Evolutionary conservation across 345 rosid genomes (phyloP), one percentile per base, ranked within the genome.

Genomic region (Pelargonium nanum): DNA sequence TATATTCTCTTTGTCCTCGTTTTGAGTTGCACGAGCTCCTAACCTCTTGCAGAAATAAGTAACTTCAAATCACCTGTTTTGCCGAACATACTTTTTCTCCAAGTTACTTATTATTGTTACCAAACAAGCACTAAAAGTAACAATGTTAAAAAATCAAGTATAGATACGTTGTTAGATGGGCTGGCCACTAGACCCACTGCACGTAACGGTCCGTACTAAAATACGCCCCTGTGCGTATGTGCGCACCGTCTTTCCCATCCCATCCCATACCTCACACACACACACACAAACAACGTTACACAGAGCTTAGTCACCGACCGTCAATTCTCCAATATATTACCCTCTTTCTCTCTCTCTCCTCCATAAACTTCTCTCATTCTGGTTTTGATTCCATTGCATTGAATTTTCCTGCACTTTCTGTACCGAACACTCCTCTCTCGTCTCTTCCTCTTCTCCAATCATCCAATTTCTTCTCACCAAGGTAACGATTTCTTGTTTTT

Each of bases 291-390:
- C n/a, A n/a, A n/a, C 72, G 50, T 66, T 52, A 55, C 59, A 60
- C 57, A 50, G 60, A 60, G 16, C 60, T 59, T 59, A 59, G 62
- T 58, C 73, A 68, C 68, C 72, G 65, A 64, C 68, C 68, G 60
- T 69, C 70, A 68, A 65, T 65, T 55, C 63, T 58, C 61, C 51
- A 25, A 20, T 26, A 23, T 51, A 22, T 3, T 15, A 40, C 1
- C 48, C 48, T 28, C 32, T 56, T 32, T 53, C 9, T 34, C 63
- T 61, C 53, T 40, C 26, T 22, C 65, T 55, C 28, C 58, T 19
- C 25, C 24, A 22, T 15, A 58, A 23, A 22, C 26, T 22, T 69
- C 22, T 34, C 45, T 34, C 45, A 9, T 34, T 34, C 48, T 40
- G 15, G 9, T 40, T 17, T 0, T 12, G 48, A 8, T 12, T 40